Evolutionary conservation across 2,329 filamentous ascomycete genomes (phyloP).

Genomic region (Cadophora sp.): DNA sequence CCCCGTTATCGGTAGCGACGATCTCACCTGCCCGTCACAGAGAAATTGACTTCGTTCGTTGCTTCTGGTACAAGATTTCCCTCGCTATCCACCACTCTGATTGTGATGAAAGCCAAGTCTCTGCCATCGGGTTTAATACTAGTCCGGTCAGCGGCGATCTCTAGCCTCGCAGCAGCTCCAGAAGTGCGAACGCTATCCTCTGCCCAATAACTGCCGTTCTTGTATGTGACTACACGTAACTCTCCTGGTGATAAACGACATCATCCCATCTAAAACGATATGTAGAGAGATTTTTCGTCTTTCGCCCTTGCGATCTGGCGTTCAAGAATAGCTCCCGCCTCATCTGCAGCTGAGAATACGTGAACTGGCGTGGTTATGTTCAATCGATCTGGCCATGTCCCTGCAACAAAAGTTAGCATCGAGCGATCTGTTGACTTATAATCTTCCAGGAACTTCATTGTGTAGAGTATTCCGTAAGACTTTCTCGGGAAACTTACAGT

Average conservation of each 20-base stretch:
- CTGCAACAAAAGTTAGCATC: too few relatives aligned
- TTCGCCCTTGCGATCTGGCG: conserved; percentile 52
- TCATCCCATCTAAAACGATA: conserved; percentile 62
- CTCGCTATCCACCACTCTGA: conserved; percentile 48
- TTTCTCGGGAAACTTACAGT: conserved; percentile 46
- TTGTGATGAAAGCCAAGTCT: too few relatives aligned
- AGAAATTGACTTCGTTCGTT: conserved; percentile 51
- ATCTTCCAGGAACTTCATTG: too few relatives aligned
- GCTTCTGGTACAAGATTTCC: conserved; percentile 54
- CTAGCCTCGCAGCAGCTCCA: too few relatives aligned
- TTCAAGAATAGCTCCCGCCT: conserved; percentile 63
- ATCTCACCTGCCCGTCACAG: conserved; percentile 53
- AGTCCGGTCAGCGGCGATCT: too few relatives aligned
- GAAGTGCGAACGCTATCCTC: conserved; percentile 50
- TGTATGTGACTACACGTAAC: conserved; percentile 55
- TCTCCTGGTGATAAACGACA: conserved; percentile 56
- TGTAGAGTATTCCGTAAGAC: too few relatives aligned
- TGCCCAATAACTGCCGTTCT: conserved; percentile 55
- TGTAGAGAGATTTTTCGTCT: conserved; percentile 38
- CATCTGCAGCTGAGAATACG: conserved; percentile 58
- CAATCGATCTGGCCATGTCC: conserved; percentile 57
- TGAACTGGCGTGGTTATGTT: conserved; percentile 58
- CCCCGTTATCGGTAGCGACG: conserved; percentile 58
- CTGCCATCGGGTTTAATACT: too few relatives aligned
- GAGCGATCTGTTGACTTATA: too few relatives aligned